Evolutionary conservation across 768 basidiomycete species (phyloP).

Genomic region (Suillus occidentalis): DNA sequence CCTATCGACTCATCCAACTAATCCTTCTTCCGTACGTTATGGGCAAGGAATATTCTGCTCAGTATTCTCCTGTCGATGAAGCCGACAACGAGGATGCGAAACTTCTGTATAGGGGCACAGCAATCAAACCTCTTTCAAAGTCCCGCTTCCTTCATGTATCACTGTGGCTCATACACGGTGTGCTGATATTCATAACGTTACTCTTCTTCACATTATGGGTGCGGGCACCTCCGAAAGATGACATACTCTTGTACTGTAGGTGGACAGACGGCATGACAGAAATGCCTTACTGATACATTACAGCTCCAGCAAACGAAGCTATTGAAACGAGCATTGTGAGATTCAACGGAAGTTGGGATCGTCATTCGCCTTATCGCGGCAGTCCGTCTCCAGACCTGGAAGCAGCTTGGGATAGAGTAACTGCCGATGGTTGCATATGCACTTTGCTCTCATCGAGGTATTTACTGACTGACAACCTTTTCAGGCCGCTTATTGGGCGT

Average conservation of each 20-base stretch:
- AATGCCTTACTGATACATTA: neutral
- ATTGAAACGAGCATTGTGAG: neutral
- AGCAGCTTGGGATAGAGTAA: constrained; percentile 10
- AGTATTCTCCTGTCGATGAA: neutral
- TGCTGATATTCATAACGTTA: neutral
- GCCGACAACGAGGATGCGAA: neutral
- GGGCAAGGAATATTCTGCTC: neutral
- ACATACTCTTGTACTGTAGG: neutral
- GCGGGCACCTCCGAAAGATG: neutral
- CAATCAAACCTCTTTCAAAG: neutral
- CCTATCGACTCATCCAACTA: neutral
- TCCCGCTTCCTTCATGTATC: neutral
- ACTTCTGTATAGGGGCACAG: neutral
- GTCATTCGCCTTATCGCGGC: constrained; percentile 5
- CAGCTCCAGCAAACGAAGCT: neutral
- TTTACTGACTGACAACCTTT: neutral
- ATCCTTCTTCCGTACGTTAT: neutral
- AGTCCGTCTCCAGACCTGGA: constrained; percentile 12
- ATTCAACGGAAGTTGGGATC: neutral
- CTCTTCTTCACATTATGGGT: constrained; percentile 13
- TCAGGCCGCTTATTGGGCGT: neutral
- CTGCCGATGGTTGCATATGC: constrained; percentile 8
- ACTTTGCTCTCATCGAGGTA: neutral
- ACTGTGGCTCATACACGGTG: constrained; percentile 7
- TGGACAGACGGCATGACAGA: neutral